Base-by-base conservation (phyloP, 202 grass and related monocot species). In the Carex arenaria region DNA sequence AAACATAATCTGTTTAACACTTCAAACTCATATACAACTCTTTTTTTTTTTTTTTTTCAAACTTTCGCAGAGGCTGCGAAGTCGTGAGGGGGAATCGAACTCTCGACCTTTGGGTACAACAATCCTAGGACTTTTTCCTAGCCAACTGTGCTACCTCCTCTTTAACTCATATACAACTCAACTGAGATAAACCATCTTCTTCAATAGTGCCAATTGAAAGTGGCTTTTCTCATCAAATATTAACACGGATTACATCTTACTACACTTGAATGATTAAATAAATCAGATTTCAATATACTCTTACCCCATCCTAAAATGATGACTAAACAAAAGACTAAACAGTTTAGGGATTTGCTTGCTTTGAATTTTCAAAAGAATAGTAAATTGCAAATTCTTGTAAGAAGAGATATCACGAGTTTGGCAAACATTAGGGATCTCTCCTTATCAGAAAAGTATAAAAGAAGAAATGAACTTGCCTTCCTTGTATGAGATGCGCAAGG, bases 401-500 rank as follows among this genome's bases (percentile, higher is more conserved):
- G 22, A 10, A 63, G 30, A 67, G 30, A 67, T 15, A 40, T 40
- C 9, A n/a, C 14, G n/a, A 42, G 15, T 68, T 42, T n/a, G 28
- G 4, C 4, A 70, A 43, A 70, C 67, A 70, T 20, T 12, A 70
- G 18, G 36, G 3, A 43, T 18, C 10, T 69, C n/a, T 42, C 1
- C 67, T 70, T 70, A 70, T 70, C 67, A 71, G 6, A 70, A 70
- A 18, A 47, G 40, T 47, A 22, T 2, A 71, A 23, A 13, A 47
- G 62, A 62, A 15, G 12, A 75, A 6, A 81, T 83, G 57, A 19
- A 34, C 85, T 85, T 88, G 87, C 95, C 95, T 90, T 67, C 91
- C 95, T 73, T 95, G 89, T 89, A 98, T 89, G 78, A 98, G 90
- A 95, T 95, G 95, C 43, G 80, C 90, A 40, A 98, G 91, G 19